Percentiles rank a stretch among this genome's conserved stretches.
phyloP scores from a whole-genome alignment of 352 stramenopile genomes.

The Phytophthora hybrid region DNA sequence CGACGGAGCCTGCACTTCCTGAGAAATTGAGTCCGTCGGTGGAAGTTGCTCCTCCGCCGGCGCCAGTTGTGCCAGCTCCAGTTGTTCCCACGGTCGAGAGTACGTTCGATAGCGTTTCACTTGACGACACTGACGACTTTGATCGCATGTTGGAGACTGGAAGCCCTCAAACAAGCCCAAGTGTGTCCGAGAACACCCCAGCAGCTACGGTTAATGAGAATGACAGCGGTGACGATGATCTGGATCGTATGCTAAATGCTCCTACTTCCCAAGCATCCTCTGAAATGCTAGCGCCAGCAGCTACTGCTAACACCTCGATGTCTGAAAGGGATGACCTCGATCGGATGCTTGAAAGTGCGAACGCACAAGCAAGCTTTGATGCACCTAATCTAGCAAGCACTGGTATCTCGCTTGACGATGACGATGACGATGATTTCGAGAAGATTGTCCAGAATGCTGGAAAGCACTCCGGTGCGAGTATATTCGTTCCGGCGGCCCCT shows the following conservation, averaged over 20 bases:
- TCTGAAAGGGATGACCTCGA: slow-evolving; percentile 33
- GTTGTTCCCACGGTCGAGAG: neutral
- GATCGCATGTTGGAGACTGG: slow-evolving; percentile 25
- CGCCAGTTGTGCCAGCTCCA: neutral
- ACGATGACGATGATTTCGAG: slow-evolving; percentile 32
- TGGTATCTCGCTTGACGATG: slow-evolving; percentile 27
- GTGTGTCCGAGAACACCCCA: neutral
- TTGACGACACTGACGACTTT: slow-evolving; percentile 49
- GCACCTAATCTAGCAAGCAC: neutral
- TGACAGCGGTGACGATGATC: slow-evolving; percentile 11
- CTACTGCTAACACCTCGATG: neutral
- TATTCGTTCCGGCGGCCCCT: slow-evolving; percentile 1
- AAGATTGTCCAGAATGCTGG: slow-evolving; percentile 25
- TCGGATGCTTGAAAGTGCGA: slow-evolving; percentile 17
- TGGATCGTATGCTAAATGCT: slow-evolving; percentile 15
- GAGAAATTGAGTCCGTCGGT: neutral
- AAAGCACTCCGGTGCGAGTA: neutral
- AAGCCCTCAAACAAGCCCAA: slow-evolving; percentile 10
- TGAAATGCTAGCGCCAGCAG: neutral
- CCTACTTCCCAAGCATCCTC: neutral
- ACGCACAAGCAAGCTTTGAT: neutral
- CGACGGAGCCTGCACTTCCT: neutral
- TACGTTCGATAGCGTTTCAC: slow-evolving; percentile 36
- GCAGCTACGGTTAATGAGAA: neutral
- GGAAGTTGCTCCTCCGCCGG: slow-evolving; percentile 22